Evolutionary conservation across 768 basidiomycete species (phyloP), one percentile per base, ranked within the genome.

Genomic region (Tubosaeta sp.): DNA sequence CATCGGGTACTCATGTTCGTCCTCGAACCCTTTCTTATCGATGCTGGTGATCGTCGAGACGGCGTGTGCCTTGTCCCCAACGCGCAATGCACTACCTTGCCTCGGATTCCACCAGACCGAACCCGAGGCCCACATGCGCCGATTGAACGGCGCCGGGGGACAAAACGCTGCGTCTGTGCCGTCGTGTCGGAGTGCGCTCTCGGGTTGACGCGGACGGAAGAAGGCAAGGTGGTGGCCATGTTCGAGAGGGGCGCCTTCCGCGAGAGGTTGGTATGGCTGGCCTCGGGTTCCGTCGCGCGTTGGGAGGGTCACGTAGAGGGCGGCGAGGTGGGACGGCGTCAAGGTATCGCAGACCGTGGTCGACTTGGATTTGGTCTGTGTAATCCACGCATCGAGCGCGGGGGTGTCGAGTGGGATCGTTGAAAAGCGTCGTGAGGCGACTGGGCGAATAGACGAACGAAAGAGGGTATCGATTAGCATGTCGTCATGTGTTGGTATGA

Each of bases 111-210:
- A 91, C 26, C 68, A 71, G 64, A 90, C 82, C 59, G 69, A 76
- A 4, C 88, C 88, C 19, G 84, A 78, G 3, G 85, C 86, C 87
- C 88, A 91, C 88, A 90, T 91, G n/a, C 88, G 74, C 51, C 83
- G 76, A 26, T 81, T 79, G 69, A 87, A 89, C 3, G 87, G 87
- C 46, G 77, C 72, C 0, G 88, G 88, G 2, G 88, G 86, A 57
- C 83, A 83, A 48, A 87, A 83, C 44, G 84, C 81, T 1, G 78
- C 74, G 48, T 88, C 87, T 12, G 87, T 89, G 14, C 86, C 87
- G 59, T 90, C 88, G n/a, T 72, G 58, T 12, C 83, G 77, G 35
- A 90, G 73, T 17, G 66, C 63, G 12, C 62, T 46, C 61, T 87
- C 85, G 0, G 86, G 79, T 33, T 75, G 77, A 31, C 81, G 77